These are phyloP conservation scores for Heterobasidion parviporum DNA, from an alignment of 1,284 basidiomycete species.

Conservation along the genomic window DNA sequence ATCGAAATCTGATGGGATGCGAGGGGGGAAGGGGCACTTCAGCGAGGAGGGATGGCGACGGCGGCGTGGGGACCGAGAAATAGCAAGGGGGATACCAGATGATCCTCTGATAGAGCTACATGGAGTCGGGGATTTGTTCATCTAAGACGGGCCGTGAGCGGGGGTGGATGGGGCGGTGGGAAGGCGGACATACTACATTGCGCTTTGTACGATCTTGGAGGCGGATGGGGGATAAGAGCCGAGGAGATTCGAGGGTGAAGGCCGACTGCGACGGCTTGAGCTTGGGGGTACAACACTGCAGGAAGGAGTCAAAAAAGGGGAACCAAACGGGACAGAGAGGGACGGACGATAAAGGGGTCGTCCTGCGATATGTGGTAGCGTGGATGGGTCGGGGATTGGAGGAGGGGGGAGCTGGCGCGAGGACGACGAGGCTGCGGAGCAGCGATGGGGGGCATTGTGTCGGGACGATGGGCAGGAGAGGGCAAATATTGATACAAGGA, in stretches of 20 bases:
- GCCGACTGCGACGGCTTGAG: slow-evolving; percentile 6
- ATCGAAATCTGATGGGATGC: slow-evolving; percentile 37
- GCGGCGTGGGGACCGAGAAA: slow-evolving; percentile 22
- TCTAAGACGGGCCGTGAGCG: slow-evolving; percentile 17
- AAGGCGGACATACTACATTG: slow-evolving; percentile 8
- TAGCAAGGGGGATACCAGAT: slow-evolving; percentile 13
- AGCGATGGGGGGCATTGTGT: slow-evolving; percentile 13
- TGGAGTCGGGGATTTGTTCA: slow-evolving; percentile 28
- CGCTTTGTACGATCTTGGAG: slow-evolving; percentile 10
- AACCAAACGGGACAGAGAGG: slow-evolving; percentile 1
- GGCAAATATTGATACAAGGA: background rate
- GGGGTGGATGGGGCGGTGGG: background rate
- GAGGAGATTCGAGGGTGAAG: slow-evolving; percentile 7
- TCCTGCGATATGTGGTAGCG: slow-evolving; percentile 6
- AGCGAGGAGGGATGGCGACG: slow-evolving; percentile 25
- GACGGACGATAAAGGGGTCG: slow-evolving; percentile 14
- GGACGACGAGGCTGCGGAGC: slow-evolving; percentile 13
- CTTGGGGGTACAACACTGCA: background rate
- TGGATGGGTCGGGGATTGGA: slow-evolving; percentile 1
- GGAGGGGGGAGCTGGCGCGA: slow-evolving; percentile 5
- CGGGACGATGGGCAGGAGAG: background rate
- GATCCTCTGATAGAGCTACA: slow-evolving; percentile 25
- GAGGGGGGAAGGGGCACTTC: slow-evolving; percentile 23
- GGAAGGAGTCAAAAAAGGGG: background rate
- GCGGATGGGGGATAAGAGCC: slow-evolving; percentile 13